Base-by-base conservation (phyloP, 192 early-diverging fungal species). In the Linnemannia zychae region DNA sequence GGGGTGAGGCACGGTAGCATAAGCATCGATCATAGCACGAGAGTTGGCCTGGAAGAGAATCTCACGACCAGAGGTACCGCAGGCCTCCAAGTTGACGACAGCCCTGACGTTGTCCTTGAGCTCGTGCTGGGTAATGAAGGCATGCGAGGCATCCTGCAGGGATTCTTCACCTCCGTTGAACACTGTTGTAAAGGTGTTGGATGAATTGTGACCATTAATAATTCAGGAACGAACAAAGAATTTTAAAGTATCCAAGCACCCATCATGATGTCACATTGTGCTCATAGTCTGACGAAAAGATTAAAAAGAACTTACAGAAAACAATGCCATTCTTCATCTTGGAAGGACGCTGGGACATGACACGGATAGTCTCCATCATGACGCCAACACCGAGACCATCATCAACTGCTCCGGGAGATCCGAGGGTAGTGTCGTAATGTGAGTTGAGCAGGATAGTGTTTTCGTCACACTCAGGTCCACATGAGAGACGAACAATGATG, bases 131-230 rank as follows among this genome's bases (percentile, higher is more conserved):
- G 91, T 93, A 72, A 95, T 92, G 77, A 96, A 96, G 4, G 91
- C 91, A 78, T 95, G 93, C 7, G 93, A 92, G 16, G 92, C 95
- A 88, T 96, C 95, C 78, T 96, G 94, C 4, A 95, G 76, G 1
- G 92, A 90, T 80, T 96, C 95, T 82, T 96, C 95, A 2, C 94
- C 95, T 53, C 95, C 95, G 77, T 96, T 96, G 84, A 93, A 96
- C 83, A 96, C 91, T 91, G 65, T 68, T 7, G 2, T 24, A 6
- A 31, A 53, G 3, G 40, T 31, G 67, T 38, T 12, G 28, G 12
- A 47, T 22, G 46, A n/a, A n/a, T n/a, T n/a, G n/a, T n/a, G n/a
- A n/a, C n/a, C n/a, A n/a, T 17, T 24, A 28, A 24, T 48, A 68
- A 7, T 68, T 68, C 67, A 36, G 33, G 67, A 11, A 68, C 36